phyloP scores from a whole-genome alignment of 2,329 filamentous ascomycete species.

The Aspergillus japonicus region DNA sequence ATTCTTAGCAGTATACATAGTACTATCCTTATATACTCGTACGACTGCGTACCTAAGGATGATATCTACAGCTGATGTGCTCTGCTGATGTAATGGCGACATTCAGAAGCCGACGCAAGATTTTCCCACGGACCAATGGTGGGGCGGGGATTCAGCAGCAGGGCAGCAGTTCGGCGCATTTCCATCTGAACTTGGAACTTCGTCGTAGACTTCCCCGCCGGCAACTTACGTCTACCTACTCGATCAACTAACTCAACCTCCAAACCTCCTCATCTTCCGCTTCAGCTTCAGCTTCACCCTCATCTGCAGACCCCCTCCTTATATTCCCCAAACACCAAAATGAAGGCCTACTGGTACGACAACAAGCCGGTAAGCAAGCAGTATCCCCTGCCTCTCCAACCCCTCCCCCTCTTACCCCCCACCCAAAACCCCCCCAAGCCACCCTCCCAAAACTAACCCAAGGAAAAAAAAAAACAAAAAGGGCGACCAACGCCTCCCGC shows the following conservation, averaged over 20 bases:
- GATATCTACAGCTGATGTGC: neutral
- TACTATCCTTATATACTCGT: too few species aligned
- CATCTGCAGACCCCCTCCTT: neutral
- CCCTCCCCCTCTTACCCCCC: neutral
- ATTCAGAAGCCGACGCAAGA: neutral
- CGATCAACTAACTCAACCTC: neutral
- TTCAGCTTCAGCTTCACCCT: neutral
- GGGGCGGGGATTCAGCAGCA: conserved; percentile 19
- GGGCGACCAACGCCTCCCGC: conserved; percentile 90
- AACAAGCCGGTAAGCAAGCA: conserved; percentile 56
- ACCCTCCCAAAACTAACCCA: conserved; percentile 3
- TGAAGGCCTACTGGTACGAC: conserved; percentile 72
- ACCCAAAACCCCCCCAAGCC: neutral
- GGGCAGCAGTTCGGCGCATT: neutral
- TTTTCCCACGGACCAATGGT: conserved; percentile 26
- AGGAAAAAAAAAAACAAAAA: conserved; percentile 39
- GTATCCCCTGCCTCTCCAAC: neutral
- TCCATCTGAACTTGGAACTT: neutral
- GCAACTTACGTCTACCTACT: neutral
- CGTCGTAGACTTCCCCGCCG: too few species aligned
- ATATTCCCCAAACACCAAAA: conserved; percentile 37
- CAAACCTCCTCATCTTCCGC: too few species aligned
- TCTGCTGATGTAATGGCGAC: conserved; percentile 20
- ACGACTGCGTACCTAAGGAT: too few species aligned
- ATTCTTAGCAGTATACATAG: too few species aligned